Base-by-base conservation (phyloP, 306 rosid species). In the Pterocarpus macrocarpus region DNA sequence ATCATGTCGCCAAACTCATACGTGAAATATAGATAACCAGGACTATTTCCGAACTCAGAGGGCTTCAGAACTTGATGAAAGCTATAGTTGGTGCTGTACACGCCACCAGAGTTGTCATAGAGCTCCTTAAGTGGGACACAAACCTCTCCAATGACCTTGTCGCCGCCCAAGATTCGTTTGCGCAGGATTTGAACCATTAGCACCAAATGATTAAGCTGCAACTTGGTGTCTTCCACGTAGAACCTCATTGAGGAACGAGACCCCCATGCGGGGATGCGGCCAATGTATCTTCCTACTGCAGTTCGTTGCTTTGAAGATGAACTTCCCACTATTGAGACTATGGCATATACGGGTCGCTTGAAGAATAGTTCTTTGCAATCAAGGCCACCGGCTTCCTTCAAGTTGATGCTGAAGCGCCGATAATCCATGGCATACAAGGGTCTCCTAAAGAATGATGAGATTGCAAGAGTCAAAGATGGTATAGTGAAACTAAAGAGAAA, bases 151-250 rank as follows among this genome's bases (percentile, higher is more conserved):
- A 39, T 39, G 64, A 76, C 55, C 45, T 76, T 71, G 50, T 83
- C 80, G 41, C 50, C 3, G 43, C 64, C 58, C 1, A 83, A 3
- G 8, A 57, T 11, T 64, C 53, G 16, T 8, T n/a, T 77, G 9
- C 41, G 7, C 15, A 45, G 14, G 28, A 83, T 63, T n/a, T 72
- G 70, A 56, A 83, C 65, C 38, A 13, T 56, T 4, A 78, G 36
- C 45, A 71, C 69, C 78, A 72, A 13, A 7, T 68, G 39, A 56
- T 78, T 64, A 9, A 17, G 52, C 3, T 64, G 53, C 43, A 77
- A 16, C 62, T 71, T 56, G 3, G 83, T 33, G 8, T 71, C 75
- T n/a, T 82, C 61, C 9, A 71, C n/a, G 52, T 82, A 69, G 56
- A 82, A 82, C 53, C 78, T 69, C 85, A 76, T 69, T 0, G 75